Conservation (phyloP, 305 asterid genomes). For the Fraxinus albicans region DNA sequence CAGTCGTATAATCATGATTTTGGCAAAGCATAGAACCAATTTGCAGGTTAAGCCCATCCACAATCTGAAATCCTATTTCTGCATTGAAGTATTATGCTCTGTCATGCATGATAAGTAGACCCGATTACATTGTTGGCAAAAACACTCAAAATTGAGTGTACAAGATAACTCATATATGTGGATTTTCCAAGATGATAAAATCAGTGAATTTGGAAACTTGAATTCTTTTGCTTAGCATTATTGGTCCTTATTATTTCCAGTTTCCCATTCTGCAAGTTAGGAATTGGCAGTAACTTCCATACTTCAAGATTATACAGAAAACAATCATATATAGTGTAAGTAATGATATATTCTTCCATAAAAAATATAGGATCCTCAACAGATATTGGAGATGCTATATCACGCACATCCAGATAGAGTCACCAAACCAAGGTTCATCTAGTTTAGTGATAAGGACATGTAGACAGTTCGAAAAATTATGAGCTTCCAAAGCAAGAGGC, state of each 20-base stretch:
- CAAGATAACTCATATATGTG: neutral
- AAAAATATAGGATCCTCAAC: neutral
- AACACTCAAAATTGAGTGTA: neutral
- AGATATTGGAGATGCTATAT: neutral
- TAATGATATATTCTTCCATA: neutral
- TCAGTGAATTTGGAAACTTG: neutral
- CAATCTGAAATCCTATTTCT: neutral
- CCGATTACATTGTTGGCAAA: neutral
- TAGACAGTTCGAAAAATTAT: neutral
- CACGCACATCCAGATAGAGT: neutral
- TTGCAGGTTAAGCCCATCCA: neutral
- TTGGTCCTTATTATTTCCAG: neutral
- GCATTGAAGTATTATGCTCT: neutral
- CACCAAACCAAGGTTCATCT: neutral
- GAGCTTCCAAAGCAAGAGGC: neutral
- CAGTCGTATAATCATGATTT: neutral
- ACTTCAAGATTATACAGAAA: neutral
- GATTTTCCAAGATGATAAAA: neutral
- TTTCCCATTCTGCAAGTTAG: neutral
- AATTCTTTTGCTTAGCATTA: neutral
- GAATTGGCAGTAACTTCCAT: neutral
- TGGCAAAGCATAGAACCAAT: neutral
- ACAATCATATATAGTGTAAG: neutral
- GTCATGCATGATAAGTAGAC: neutral
- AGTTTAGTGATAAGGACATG: neutral